These are phyloP conservation scores for Paraconiothyrium sp. DNA, from an alignment of 2,329 filamentous ascomycete genomes.

Conservation along the genomic window DNA sequence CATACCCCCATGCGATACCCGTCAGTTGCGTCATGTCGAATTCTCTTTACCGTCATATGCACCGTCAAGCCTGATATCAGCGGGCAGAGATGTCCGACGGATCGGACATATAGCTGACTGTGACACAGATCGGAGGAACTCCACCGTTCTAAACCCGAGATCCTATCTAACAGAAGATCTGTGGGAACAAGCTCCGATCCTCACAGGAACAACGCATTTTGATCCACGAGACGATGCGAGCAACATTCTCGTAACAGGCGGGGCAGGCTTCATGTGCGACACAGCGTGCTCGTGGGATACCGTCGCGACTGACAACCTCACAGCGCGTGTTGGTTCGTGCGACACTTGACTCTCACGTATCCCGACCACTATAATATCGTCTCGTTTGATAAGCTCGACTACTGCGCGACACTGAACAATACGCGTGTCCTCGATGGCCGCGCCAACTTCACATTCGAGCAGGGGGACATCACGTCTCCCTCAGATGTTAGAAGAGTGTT, in stretches of 20 bases:
- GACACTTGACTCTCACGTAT: constrained; percentile 79
- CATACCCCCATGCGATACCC: constrained; percentile 2
- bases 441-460: constrained; percentile 80
- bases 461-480: constrained; percentile 79
- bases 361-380: constrained; percentile 78
- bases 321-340: constrained; percentile 84
- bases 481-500: constrained; percentile 75
- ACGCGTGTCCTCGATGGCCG: constrained; percentile 73
- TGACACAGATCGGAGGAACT: constrained; percentile 41
- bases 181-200: constrained; percentile 76
- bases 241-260: constrained; percentile 86
- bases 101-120: constrained; percentile 21
- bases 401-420: constrained; percentile 83
- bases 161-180: constrained; percentile 66
- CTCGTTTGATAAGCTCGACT: constrained; percentile 86
- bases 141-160: constrained; percentile 53
- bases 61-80: background rate
- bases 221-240: constrained; percentile 73
- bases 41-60: background rate
- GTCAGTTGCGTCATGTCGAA: no score
- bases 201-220: constrained; percentile 75
- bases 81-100: background rate
- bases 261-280: constrained; percentile 83
- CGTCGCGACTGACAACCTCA: constrained; percentile 24
- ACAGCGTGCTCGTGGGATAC: background rate